phyloP scores from a whole-genome alignment of 805 yeast species.

The Nakazawaea anatomiae region DNA sequence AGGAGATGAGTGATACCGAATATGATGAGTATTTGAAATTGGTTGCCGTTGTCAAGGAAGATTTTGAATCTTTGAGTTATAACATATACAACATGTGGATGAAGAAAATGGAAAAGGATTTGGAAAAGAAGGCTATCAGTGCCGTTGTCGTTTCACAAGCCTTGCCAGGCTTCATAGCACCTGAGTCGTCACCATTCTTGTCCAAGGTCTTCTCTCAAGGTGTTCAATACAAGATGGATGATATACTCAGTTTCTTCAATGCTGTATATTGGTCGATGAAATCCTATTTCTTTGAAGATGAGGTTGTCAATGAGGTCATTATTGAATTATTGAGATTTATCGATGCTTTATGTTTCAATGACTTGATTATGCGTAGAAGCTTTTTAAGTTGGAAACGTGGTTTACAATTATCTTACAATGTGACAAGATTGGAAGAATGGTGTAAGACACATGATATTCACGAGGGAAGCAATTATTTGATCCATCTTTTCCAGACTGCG shows the following conservation, averaged over 20 bases:
- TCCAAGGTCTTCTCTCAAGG: constrained; percentile 74
- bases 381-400: constrained; percentile 98
- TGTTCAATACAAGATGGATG: constrained; percentile 87
- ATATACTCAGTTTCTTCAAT: constrained; percentile 82
- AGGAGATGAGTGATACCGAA: constrained; percentile 86
- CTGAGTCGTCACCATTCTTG: constrained; percentile 74
- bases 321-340: constrained; percentile 79
- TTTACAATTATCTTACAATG: constrained; percentile 91
- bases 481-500: constrained; percentile 87
- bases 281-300: constrained; percentile 79
- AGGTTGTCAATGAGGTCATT: constrained; percentile 78
- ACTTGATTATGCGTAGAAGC: constrained; percentile 87
- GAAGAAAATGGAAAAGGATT: constrained; percentile 85
- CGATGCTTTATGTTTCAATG: constrained; percentile 92
- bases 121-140: constrained; percentile 89
- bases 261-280: constrained; percentile 91
- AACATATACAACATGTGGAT: constrained; percentile 96
- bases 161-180: constrained; percentile 91
- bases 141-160: constrained; percentile 94
- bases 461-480: constrained; percentile 78
- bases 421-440: constrained; percentile 97
- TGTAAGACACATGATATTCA: constrained; percentile 89
- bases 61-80: constrained; percentile 86
- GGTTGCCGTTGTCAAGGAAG: constrained; percentile 88
- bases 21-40: constrained; percentile 83